Base-by-base conservation (phyloP, 2,329 filamentous ascomycete genomes). In the Diaporthe ampelina region DNA sequence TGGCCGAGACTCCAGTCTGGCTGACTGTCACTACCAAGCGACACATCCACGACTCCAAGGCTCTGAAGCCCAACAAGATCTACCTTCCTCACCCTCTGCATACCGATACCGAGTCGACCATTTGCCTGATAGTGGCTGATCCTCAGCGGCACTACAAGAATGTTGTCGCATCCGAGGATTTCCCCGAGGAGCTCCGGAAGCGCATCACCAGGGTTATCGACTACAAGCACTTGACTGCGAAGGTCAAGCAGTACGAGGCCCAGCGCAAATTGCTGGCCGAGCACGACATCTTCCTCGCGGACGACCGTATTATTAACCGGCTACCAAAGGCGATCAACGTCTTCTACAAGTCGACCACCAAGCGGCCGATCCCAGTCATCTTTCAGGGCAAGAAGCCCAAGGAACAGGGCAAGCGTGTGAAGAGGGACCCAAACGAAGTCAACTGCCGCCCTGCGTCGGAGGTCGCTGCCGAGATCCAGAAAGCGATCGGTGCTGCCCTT, bases 231-330 rank as follows among this genome's bases (percentile, higher is more conserved):
- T 88, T 99, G 76, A 86, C 86, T 81, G 89, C 92, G 79, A 96
- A 97, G 86, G 98, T 94, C 89, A 92, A 94, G 87, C 91, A 94
- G 76, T 99, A 94, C 84, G 97, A 99, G 86, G 91, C 91, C 70
- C 92, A 94, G 84, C 90, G 97, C 77, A 94, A 97, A 83, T 90
- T 99, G 48, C 90, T 93, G 76, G 87, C 91, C 58, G 94, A 98
- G 83, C 95, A 98, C 84, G 97, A 98, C 82, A 86, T 98, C 73
- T 98, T 99, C 86, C 89, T 99, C 73, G 96, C 94, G 70, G 97
- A 99, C 82, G 94, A 98, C 81, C 90, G 97, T 65, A 94, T 99
- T 79, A 88, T 92, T 81, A 92, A 90, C 82, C 86, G 88, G 37
- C 88, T 98, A 75, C 94, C 95, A 73, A 90, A 91, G 77, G 87